Evolutionary conservation across 331 rosid genomes (phyloP).

Genomic region (Rhamnella rubrinervis): DNA sequence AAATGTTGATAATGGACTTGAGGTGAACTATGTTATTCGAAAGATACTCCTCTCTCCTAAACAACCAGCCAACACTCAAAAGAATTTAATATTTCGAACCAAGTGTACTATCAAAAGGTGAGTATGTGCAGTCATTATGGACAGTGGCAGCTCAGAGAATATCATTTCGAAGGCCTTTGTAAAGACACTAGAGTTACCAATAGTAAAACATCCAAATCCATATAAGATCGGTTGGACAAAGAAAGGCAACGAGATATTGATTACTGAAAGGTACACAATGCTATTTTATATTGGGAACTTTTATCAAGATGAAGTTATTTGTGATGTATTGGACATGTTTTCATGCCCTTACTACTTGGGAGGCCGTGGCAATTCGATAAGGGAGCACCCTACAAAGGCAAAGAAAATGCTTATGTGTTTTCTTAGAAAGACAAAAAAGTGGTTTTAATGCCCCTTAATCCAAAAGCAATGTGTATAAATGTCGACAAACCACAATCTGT

Average conservation of each 20-base stretch:
- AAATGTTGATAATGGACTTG: too few species aligned
- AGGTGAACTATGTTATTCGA: too few species aligned
- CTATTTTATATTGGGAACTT: not conserved
- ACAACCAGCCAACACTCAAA: too few species aligned
- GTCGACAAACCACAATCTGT: too few species aligned
- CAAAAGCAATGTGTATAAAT: too few species aligned
- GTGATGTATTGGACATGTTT: not conserved
- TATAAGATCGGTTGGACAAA: not conserved
- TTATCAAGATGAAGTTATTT: not conserved
- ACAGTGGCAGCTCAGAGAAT: not conserved
- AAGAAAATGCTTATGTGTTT: not conserved
- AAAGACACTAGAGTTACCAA: not conserved
- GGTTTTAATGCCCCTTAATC: not conserved
- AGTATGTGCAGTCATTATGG: not conserved
- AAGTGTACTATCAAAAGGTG: too few species aligned
- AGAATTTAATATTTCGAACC: too few species aligned
- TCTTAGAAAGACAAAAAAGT: not conserved
- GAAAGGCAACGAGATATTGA: not conserved
- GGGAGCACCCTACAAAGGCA: not conserved
- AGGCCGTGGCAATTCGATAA: not conserved
- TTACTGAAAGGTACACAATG: not conserved
- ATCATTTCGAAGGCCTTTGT: not conserved
- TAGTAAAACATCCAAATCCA: not conserved
- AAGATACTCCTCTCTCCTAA: too few species aligned
- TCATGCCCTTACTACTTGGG: not conserved